Evolutionary conservation across 306 rosid genomes (phyloP), one percentile per base, ranked within the genome.

Genomic region (Acacia melanoxylon): DNA sequence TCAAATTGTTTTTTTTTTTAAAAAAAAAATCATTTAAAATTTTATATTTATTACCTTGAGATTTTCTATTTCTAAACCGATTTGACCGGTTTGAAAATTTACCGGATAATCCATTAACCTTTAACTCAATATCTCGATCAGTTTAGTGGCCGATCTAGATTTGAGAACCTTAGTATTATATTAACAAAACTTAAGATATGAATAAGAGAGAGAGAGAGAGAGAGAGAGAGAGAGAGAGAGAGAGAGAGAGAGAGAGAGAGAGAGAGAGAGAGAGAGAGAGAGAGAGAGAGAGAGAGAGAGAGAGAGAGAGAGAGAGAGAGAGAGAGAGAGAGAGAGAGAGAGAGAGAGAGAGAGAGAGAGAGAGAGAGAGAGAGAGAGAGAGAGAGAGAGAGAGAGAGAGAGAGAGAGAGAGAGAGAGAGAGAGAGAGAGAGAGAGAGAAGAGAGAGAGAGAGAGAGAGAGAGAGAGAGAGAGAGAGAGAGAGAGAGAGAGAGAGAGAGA

Each of bases 101-200:
- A 27, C n/a, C n/a, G 29, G 29, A 1, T 27, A 27, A 27, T 31
- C 33, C 33, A 31, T 2, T 31, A 2, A 31, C 33, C 3, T 2
- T 31, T 31, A 2, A 31, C 3, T 2, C 33, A 31, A 2, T 2
- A 31, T 2, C 3, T 0, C 3, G 2, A 2, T 2, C 3, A 2
- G 33, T 31, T 1, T 31, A 31, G 35, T 31, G 4, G 35, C 35
- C 4, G 0, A 4, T 31, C 3, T 0, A 4, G 4, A 2, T 31
- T 31, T 3, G 0, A 31, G 7, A 49, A 16, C 0, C 0, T 2
- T 2, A 0, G 12, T 49, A 48, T 48, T 49, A 49, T 49, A 48
- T 48, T 48, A 15, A 48, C 10, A 54, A 54, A 5, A 7, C 1
- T 54, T 7, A 20, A 20, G 10, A 8, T 20, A n/a, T 19, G 22